These are phyloP conservation scores for Exidia glandulosa DNA, from an alignment of 768 basidiomycete genomes.

Conservation along the genomic window DNA sequence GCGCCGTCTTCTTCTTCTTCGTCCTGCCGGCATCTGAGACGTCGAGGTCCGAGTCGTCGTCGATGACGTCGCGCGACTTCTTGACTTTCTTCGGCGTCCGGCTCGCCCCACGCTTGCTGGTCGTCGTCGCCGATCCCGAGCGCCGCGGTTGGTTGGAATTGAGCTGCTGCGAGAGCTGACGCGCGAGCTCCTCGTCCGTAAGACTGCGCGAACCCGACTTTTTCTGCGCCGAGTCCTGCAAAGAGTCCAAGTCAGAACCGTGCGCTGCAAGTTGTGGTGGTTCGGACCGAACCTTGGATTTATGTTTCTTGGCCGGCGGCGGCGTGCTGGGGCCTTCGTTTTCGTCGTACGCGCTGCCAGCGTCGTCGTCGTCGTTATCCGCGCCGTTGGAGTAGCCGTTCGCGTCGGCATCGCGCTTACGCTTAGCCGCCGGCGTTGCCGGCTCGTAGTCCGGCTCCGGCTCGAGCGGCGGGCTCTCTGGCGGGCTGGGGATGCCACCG, in stretches of 20 bases:
- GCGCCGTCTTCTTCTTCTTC: constrained; percentile 26
- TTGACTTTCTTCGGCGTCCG: constrained; percentile 34
- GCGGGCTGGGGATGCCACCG: not conserved
- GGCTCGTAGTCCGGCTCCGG: not conserved
- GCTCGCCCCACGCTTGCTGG: constrained; percentile 19
- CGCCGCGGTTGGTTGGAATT: constrained; percentile 46
- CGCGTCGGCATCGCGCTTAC: not conserved
- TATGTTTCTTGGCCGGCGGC: constrained; percentile 25
- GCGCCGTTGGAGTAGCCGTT: not conserved
- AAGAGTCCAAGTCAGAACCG: not conserved
- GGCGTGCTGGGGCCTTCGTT: constrained; percentile 5
- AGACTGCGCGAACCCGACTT: constrained; percentile 35
- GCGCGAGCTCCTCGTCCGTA: constrained; percentile 60
- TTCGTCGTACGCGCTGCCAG: constrained; percentile 15
- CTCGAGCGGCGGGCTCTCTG: not conserved
- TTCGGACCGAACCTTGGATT: constrained; percentile 15
- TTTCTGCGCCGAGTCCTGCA: not conserved
- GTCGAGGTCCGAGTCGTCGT: constrained; percentile 37
- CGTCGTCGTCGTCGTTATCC: constrained; percentile 20
- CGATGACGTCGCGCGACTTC: constrained; percentile 42
- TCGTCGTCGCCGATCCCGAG: constrained; percentile 23
- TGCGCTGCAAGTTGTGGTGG: not conserved
- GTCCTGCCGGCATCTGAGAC: constrained; percentile 34
- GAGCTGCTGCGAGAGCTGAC: constrained; percentile 58
- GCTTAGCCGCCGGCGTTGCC: not conserved